These are phyloP conservation scores for Pseudocercospora ulei DNA, from an alignment of 2,329 filamentous ascomycete genomes.

Conservation along the genomic window DNA sequence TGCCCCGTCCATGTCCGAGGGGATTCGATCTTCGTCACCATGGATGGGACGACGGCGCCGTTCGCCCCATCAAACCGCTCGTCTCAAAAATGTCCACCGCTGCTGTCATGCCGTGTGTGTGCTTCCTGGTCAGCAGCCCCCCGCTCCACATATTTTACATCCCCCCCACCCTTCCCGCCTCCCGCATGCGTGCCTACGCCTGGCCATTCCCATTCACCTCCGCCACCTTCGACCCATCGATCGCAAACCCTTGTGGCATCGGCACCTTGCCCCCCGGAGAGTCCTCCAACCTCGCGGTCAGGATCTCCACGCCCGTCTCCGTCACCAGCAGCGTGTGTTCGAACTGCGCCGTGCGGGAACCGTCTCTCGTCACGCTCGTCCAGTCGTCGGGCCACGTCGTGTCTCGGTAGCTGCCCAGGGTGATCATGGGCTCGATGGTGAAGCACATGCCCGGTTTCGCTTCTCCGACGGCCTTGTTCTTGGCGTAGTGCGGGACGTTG, in stretches of 20 bases:
- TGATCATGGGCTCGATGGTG: conserved; percentile 98
- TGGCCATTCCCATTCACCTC: conserved; percentile 10
- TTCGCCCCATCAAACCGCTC: too few relatives aligned
- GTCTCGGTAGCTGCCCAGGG: conserved; percentile 78
- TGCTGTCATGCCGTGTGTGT: too few relatives aligned
- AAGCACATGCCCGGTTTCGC: conserved; percentile 98
- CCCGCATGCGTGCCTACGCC: too few relatives aligned
- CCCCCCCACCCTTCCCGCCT: too few relatives aligned
- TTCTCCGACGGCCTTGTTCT: conserved; percentile 92
- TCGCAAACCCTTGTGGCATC: conserved; percentile 24
- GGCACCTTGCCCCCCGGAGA: conserved; percentile 57
- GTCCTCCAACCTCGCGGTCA: conserved; percentile 62
- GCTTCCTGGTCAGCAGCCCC: too few relatives aligned
- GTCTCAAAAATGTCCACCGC: too few relatives aligned
- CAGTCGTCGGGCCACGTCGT: conserved; percentile 98
- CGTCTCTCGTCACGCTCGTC: conserved; percentile 90
- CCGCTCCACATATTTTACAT: too few relatives aligned
- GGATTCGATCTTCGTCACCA: too few relatives aligned
- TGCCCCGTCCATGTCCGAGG: too few relatives aligned
- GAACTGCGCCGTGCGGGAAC: conserved; percentile 84
- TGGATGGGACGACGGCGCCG: too few relatives aligned
- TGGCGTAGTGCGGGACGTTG: conserved; percentile 93
- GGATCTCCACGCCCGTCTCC: conserved; percentile 67
- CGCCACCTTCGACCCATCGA: conserved; percentile 15
- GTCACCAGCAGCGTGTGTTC: conserved; percentile 80